A percentile compares a stretch with the other conserved stretches of the same genome.
These are phyloP conservation scores for Petunia hybrid DNA, from an alignment of 305 asterid species.

Conservation along the genomic window DNA sequence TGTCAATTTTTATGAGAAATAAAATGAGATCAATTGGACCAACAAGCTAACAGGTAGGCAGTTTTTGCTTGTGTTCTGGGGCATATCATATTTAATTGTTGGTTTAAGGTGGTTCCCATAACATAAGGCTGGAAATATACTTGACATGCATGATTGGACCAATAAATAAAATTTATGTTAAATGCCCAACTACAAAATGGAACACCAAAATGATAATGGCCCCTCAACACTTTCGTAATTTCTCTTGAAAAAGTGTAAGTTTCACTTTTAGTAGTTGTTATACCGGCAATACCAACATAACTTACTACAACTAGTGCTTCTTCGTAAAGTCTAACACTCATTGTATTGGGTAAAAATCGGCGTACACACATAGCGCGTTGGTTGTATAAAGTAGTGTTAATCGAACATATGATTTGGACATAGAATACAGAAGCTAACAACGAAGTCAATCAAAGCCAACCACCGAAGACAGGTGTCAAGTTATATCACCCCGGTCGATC, in stretches of 20 bases:
- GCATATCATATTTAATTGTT: conserved; percentile 11
- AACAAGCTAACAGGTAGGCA: background rate
- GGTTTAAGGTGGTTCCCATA: background rate
- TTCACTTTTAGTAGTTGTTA: background rate
- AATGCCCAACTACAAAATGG: background rate
- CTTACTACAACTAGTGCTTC: background rate
- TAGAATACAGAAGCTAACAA: too few species aligned
- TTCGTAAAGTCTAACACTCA: background rate
- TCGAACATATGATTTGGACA: too few species aligned
- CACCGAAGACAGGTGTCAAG: too few species aligned
- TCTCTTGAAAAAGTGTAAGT: background rate
- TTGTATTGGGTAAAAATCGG: too few species aligned
- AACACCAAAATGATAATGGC: background rate
- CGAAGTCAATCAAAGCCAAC: too few species aligned
- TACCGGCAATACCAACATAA: background rate
- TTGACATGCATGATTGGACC: background rate
- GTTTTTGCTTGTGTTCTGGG: background rate
- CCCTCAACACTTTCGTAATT: background rate
- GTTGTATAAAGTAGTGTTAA: too few species aligned
- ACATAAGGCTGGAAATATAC: background rate
- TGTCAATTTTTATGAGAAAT: too few species aligned
- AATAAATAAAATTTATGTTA: background rate
- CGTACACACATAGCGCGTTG: too few species aligned
- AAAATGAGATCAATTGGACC: background rate
- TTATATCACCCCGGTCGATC: too few species aligned